Percentiles rank a stretch among this genome's conserved stretches.
phyloP scores from a whole-genome alignment of 2,329 filamentous ascomycete genomes.

The Penicillium sp. region DNA sequence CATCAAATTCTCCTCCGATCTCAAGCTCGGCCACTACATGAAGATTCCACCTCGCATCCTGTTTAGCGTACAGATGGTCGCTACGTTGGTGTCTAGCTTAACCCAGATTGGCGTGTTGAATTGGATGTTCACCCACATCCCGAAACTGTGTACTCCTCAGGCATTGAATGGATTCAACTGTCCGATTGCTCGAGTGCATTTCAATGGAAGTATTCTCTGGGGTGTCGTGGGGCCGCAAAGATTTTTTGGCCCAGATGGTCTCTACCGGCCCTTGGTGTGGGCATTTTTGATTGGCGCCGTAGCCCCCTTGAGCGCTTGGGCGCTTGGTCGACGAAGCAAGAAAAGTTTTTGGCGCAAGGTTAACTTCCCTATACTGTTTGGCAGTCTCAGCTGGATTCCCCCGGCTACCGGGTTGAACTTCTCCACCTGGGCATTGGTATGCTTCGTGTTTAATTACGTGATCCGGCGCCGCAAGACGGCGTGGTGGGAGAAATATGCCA shows the following conservation, averaged over 20 bases:
- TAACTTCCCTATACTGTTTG: slow-evolving; percentile 80
- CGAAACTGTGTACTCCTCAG: slow-evolving; percentile 71
- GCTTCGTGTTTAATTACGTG: slow-evolving; percentile 77
- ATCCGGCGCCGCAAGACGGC: slow-evolving; percentile 67
- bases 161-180: slow-evolving; percentile 89
- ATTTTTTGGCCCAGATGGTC: slow-evolving; percentile 75
- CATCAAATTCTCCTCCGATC: slow-evolving; percentile 82
- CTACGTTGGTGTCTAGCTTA: slow-evolving; percentile 67
- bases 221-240: slow-evolving; percentile 79
- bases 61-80: slow-evolving; percentile 60
- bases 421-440: slow-evolving; percentile 80
- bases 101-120: slow-evolving; percentile 84
- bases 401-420: slow-evolving; percentile 85
- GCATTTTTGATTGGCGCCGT: slow-evolving; percentile 76
- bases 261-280: slow-evolving; percentile 76
- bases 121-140: slow-evolving; percentile 82
- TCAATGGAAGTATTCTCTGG: slow-evolving; percentile 88
- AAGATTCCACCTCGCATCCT: slow-evolving; percentile 62
- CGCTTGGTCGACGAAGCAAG: slow-evolving; percentile 59
- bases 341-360: slow-evolving; percentile 70
- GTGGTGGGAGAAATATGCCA: slow-evolving; percentile 92
- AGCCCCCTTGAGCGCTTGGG: slow-evolving; percentile 72
- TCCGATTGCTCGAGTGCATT: slow-evolving; percentile 82
- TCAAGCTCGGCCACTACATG: slow-evolving; percentile 70
- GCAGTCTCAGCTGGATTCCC: slow-evolving; percentile 81